Percentiles rank a stretch among this genome's conserved stretches.
Evolutionary conservation across 441 rosid genomes (phyloP).

Genomic region (Erysimum cheiri): DNA sequence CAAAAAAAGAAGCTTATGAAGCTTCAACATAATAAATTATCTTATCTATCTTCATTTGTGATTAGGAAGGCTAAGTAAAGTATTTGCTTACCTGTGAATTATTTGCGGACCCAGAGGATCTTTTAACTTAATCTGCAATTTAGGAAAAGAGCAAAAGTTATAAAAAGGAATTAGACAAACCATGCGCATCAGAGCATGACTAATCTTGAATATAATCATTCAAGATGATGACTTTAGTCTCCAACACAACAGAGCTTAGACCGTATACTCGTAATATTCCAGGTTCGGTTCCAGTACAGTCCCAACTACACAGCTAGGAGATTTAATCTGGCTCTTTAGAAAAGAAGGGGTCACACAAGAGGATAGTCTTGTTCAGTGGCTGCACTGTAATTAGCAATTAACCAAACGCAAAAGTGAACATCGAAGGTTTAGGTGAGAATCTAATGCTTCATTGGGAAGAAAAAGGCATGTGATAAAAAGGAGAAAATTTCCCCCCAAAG

Average conservation of each 20-base stretch:
- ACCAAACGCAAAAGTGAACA: slow-evolving; percentile 35
- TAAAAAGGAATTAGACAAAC: slow-evolving; percentile 28
- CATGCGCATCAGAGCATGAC: slow-evolving; percentile 32
- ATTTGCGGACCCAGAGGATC: slow-evolving; percentile 42
- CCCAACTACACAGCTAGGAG: neutral
- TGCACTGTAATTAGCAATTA: slow-evolving; percentile 39
- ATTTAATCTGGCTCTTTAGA: neutral
- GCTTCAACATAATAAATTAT: slow-evolving; percentile 26
- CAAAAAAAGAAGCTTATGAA: slow-evolving; percentile 9
- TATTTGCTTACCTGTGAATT: slow-evolving; percentile 40
- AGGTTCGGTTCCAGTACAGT: neutral
- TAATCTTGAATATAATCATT: slow-evolving; percentile 31
- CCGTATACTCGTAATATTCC: neutral
- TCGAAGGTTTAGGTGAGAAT: slow-evolving; percentile 51
- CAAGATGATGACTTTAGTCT: slow-evolving; percentile 19
- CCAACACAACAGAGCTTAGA: slow-evolving; percentile 19
- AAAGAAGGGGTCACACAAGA: slow-evolving; percentile 25
- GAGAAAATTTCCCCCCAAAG: slow-evolving; percentile 35
- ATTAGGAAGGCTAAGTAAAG: slow-evolving; percentile 38
- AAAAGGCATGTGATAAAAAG: slow-evolving; percentile 42
- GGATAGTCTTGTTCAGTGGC: slow-evolving; percentile 25
- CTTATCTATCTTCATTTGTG: slow-evolving; percentile 15
- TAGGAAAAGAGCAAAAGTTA: slow-evolving; percentile 5
- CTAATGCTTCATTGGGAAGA: slow-evolving; percentile 55
- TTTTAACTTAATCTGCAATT: slow-evolving; percentile 39